phyloP scores from a whole-genome alignment of 1,284 basidiomycete species.

The Marasmius oreades region DNA sequence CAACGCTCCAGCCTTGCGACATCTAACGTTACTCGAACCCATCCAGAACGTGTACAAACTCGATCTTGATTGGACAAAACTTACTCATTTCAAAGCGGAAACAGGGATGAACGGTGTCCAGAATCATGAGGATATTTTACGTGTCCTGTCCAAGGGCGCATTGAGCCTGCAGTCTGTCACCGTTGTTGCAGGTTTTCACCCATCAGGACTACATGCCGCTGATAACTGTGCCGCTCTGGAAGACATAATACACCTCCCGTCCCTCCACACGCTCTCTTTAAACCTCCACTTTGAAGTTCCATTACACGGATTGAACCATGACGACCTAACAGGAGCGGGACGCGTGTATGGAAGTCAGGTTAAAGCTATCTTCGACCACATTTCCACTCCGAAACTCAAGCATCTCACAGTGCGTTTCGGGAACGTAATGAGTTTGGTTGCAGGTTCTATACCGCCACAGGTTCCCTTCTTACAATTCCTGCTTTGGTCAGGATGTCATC shows the following conservation, averaged over 20 bases:
- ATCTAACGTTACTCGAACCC: not conserved
- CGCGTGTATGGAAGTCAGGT: not conserved
- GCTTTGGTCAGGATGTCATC: not conserved
- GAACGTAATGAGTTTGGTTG: not conserved
- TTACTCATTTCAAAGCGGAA: conserved; percentile 3
- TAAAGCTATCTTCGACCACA: not conserved
- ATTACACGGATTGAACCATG: not conserved
- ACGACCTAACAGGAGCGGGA: not conserved
- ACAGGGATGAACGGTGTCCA: not conserved
- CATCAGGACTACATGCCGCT: not conserved
- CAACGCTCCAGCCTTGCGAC: not conserved
- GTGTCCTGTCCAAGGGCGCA: not conserved
- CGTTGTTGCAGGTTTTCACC: not conserved
- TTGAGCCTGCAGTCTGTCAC: not conserved
- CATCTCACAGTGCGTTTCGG: not conserved
- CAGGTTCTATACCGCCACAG: not conserved
- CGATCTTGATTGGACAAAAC: not conserved
- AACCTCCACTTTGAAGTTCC: not conserved
- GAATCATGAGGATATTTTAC: not conserved
- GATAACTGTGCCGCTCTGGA: not conserved
- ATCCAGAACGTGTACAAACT: not conserved
- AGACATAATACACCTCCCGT: not conserved
- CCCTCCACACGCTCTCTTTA: not conserved
- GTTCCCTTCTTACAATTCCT: not conserved
- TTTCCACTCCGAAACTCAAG: not conserved